These are phyloP conservation scores for Boletus coccyginus DNA, from an alignment of 768 basidiomycete species.

Conservation along the genomic window DNA sequence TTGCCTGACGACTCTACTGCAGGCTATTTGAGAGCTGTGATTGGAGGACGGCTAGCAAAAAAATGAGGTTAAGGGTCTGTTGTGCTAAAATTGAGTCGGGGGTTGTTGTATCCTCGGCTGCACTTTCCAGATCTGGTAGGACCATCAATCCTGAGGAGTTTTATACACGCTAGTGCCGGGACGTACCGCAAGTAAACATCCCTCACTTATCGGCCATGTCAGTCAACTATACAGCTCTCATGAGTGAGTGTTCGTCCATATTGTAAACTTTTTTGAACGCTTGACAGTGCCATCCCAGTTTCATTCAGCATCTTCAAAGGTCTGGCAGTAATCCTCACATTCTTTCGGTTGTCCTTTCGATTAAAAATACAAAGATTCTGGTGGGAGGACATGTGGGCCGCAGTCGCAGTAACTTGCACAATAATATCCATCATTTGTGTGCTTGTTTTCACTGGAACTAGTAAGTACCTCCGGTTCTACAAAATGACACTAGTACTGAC, in stretches of 20 bases:
- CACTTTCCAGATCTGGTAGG: too few relatives aligned
- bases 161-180: neutral
- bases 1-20: too few relatives aligned
- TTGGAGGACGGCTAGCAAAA: too few relatives aligned
- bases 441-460: neutral
- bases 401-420: conserved; percentile 2
- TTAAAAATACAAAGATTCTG: conserved; percentile 16
- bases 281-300: neutral
- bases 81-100: too few relatives aligned
- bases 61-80: too few relatives aligned
- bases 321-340: conserved; percentile 6
- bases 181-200: neutral
- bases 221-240: neutral
- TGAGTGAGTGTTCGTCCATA: neutral
- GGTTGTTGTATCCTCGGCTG: too few relatives aligned
- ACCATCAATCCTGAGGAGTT: too few relatives aligned
- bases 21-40: too few relatives aligned
- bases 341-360: conserved; percentile 16
- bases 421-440: neutral
- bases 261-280: neutral
- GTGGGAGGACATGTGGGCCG: conserved; percentile 27
- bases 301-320: neutral
- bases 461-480: neutral
- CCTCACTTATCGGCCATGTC: neutral
- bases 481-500: neutral